Percentiles rank a stretch among this genome's conserved stretches.
Evolutionary conservation across 495 filamentous ascomycete genomes (phyloP).

Genomic region (Evernia prunastri): DNA sequence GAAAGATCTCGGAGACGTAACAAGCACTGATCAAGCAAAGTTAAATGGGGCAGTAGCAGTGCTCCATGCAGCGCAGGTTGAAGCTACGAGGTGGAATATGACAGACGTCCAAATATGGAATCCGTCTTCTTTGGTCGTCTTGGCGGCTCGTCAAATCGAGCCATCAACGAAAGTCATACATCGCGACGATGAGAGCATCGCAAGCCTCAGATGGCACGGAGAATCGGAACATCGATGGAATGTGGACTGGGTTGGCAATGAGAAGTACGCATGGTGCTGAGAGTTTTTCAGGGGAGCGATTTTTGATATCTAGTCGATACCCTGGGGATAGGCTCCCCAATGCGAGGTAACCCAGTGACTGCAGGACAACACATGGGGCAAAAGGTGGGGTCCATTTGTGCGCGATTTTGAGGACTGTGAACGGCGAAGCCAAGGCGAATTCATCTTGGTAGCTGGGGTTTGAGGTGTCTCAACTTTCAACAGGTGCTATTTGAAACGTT

Average conservation of each 20-base stretch:
- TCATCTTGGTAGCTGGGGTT: neutral
- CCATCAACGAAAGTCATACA: slow-evolving; percentile 45
- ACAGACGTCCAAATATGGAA: slow-evolving; percentile 59
- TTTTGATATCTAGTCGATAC: neutral
- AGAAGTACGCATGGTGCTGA: slow-evolving; percentile 94
- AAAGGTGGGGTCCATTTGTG: neutral
- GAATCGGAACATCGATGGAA: slow-evolving; percentile 43
- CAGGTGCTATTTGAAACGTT: neutral
- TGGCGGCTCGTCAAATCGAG: slow-evolving; percentile 17
- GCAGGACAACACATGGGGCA: neutral
- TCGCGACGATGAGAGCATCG: slow-evolving; percentile 57
- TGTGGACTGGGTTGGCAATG: slow-evolving; percentile 80
- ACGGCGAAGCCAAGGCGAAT: neutral
- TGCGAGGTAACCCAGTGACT: neutral
- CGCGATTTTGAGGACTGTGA: neutral
- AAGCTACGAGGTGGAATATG: slow-evolving; percentile 55
- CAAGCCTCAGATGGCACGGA: slow-evolving; percentile 59
- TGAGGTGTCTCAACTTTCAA: neutral
- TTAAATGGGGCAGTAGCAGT: slow-evolving; percentile 46
- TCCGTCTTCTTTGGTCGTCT: slow-evolving; percentile 47
- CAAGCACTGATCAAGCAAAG: slow-evolving; percentile 28
- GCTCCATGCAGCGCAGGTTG: slow-evolving; percentile 46
- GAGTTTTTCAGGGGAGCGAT: neutral
- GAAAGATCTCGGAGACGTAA: slow-evolving; percentile 24
- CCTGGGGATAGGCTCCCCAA: neutral